Evolutionary conservation across 2,329 filamentous ascomycete genomes (phyloP).

Genomic region (Botrytis paeoniae): DNA sequence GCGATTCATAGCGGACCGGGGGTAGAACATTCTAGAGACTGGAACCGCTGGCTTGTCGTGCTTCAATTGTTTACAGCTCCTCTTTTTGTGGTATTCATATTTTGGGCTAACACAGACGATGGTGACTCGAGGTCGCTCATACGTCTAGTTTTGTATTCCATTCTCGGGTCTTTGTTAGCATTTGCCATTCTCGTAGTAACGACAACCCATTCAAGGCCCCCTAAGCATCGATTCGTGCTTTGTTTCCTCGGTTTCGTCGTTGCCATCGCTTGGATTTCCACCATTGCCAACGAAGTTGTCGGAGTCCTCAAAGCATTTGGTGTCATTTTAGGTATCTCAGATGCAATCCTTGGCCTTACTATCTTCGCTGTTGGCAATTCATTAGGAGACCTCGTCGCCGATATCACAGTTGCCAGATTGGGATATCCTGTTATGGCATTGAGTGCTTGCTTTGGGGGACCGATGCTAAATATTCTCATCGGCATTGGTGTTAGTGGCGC

Average conservation of each 20-base stretch:
- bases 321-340: conserved; percentile 87
- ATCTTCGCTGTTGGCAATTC: conserved; percentile 97
- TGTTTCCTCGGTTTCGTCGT: conserved; percentile 91
- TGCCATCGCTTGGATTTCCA: conserved; percentile 92
- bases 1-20: conserved; percentile 10
- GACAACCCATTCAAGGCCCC: conserved; percentile 64
- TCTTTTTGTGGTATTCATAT: conserved; percentile 72
- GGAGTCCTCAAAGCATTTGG: conserved; percentile 91
- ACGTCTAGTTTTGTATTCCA: conserved; percentile 57
- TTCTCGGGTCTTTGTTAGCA: conserved; percentile 65
- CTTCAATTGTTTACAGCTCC: conserved; percentile 86
- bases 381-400: conserved; percentile 87
- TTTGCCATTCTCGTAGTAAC: conserved; percentile 65
- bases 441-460: conserved; percentile 95
- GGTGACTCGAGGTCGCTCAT: conserved; percentile 55
- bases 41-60: conserved; percentile 89
- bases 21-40: conserved; percentile 44
- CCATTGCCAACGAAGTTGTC: conserved; percentile 92
- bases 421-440: conserved; percentile 96
- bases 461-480: conserved; percentile 94
- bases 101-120: conserved; percentile 66
- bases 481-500: conserved; percentile 89
- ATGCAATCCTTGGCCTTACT: conserved; percentile 90
- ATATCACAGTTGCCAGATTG: conserved; percentile 88
- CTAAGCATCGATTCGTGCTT: conserved; percentile 72